Evolutionary conservation across 805 yeast genomes (phyloP).

Genomic region (Saccharomyces cerevisiae): DNA sequence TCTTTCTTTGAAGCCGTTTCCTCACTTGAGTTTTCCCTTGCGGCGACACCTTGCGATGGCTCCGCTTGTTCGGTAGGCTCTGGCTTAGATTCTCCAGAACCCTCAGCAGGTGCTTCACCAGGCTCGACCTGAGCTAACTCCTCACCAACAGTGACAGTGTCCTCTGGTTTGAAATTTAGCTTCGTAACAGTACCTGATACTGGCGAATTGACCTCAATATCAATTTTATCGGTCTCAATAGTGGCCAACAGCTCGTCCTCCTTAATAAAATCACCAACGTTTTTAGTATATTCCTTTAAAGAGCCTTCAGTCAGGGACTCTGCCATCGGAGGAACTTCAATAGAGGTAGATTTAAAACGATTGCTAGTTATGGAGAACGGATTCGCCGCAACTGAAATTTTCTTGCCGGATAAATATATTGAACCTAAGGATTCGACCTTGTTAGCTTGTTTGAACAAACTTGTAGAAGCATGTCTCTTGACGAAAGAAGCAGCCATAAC

Average conservation of each 20-base stretch:
- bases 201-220: slow-evolving; percentile 94
- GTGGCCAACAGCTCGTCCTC: slow-evolving; percentile 90
- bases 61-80: slow-evolving; percentile 24
- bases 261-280: slow-evolving; percentile 81
- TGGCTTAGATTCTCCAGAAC: slow-evolving; percentile 35
- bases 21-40: too few species aligned
- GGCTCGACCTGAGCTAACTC: slow-evolving; percentile 81
- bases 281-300: slow-evolving; percentile 55
- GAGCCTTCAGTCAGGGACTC: slow-evolving; percentile 98
- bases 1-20: slow-evolving; percentile 30
- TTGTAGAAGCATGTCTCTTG: slow-evolving; percentile 10
- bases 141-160: slow-evolving; percentile 94
- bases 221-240: slow-evolving; percentile 96
- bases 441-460: slow-evolving; percentile 3
- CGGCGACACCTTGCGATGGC: slow-evolving; percentile 24
- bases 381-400: slow-evolving; percentile 11
- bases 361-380: slow-evolving; percentile 1
- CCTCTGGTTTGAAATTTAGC: slow-evolving; percentile 73
- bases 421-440: background rate
- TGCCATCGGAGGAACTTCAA: slow-evolving; percentile 97
- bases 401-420: slow-evolving; percentile 3
- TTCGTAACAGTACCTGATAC: slow-evolving; percentile 83
- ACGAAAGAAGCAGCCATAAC: slow-evolving; percentile 1
- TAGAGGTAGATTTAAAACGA: slow-evolving; percentile 39
- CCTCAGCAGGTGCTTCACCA: slow-evolving; percentile 55